Base-by-base conservation (phyloP, 345 rosid genomes). In the Erysimum cheiranthoides region DNA sequence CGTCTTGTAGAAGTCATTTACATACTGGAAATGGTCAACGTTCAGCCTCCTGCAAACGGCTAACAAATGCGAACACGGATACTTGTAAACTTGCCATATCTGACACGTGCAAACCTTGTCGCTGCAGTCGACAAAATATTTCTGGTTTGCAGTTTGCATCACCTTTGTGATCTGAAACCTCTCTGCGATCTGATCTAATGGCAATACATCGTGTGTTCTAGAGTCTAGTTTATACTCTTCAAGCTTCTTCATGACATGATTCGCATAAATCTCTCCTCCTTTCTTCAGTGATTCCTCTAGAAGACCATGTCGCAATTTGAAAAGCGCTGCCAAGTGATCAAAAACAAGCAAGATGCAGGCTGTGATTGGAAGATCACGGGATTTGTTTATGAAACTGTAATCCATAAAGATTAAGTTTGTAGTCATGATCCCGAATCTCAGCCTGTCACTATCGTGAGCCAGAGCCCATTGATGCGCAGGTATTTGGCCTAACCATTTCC, bases 11-110 rank as follows among this genome's bases (percentile, higher is more conserved):
- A 3, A 70, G 10, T 70, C 74, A 12, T 45, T 45, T 7, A 70
- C 74, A 57, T 57, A 70, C 56, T 43, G 56, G 57, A 70, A 58
- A 45, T 70, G 56, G 32, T 70, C 74, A 45, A 12, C 13, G 2
- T 58, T 21, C 21, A 70, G 14, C 56, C 10, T 70, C 74, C 34
- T 57, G 45, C 65, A 70, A 31, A 70, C 74, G 0, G 74, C 74
- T 12, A 70, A 16, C 8, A 57, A 10, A 43, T 70, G 74, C 0
- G 65, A 32, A 32, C 74, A 58, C 6, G 57, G 56, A 70, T 7
- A 32, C 56, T 58, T 58, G 74, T 2, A 17, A 31, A 57, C 34
- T 13, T 42, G 32, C 73, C 53, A 57, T 31, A 8, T 8, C 21
- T 53, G 6, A 43, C 73, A 70, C 0, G 25, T 45, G 65, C 65